Evolutionary conservation across 306 rosid species (phyloP).

Genomic region (Rosa rugosa): DNA sequence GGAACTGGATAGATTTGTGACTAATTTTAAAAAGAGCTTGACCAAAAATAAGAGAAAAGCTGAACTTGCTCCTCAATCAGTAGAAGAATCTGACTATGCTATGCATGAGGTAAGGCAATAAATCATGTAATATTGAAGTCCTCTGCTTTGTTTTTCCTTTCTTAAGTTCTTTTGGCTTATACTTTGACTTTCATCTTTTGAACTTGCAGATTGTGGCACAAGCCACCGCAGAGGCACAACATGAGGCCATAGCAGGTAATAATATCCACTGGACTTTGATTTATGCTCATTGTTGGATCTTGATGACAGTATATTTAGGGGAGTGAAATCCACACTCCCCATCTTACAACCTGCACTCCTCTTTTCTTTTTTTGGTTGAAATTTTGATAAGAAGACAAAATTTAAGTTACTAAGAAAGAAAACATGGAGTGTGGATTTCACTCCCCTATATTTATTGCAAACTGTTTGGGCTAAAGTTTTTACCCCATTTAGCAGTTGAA

Average conservation of each 20-base stretch:
- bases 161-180: conserved; percentile 15
- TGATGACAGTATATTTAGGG: not conserved
- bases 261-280: not conserved
- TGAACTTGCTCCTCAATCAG: conserved; percentile 52
- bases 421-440: no score
- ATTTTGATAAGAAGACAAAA: no score
- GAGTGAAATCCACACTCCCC: no score
- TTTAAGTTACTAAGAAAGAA: no score
- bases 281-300: not conserved
- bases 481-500: conserved; percentile 22
- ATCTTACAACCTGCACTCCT: no score
- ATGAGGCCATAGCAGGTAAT: conserved; percentile 55
- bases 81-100: conserved; percentile 41
- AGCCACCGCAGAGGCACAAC: conserved; percentile 23
- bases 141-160: conserved; percentile 1
- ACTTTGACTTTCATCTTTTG: conserved; percentile 16
- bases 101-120: conserved; percentile 37
- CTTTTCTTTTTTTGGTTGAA: no score
- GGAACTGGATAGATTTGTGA: conserved; percentile 91
- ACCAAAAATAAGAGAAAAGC: conserved; percentile 74
- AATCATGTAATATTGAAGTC: not conserved
- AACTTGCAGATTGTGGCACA: conserved; percentile 43
- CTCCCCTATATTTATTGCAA: not conserved
- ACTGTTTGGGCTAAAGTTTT: not conserved
- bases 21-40: conserved; percentile 71